Evolutionary conservation across 148 eudicot species (phyloP).

Genomic region (Amaranthus cruentus): DNA sequence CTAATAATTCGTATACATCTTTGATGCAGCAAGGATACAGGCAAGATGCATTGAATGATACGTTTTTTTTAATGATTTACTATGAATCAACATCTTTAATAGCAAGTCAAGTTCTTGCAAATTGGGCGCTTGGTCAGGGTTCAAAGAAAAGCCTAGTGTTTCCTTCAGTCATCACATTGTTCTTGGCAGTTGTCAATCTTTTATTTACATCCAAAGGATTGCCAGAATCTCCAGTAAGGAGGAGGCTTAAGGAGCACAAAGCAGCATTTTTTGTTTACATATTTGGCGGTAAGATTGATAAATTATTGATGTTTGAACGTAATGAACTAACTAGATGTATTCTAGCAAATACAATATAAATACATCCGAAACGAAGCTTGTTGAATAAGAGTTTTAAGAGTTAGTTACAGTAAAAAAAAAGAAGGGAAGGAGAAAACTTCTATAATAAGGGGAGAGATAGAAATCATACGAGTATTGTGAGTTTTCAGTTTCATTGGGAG

Average conservation of each 20-base stretch:
- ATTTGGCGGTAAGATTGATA: slow-evolving; percentile 41
- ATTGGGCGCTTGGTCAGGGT: slow-evolving; percentile 51
- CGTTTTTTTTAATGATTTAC: slow-evolving; percentile 87
- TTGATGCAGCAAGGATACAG: slow-evolving; percentile 72
- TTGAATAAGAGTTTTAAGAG: too few relatives aligned
- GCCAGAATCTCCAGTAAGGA: slow-evolving; percentile 45
- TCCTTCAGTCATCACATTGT: slow-evolving; percentile 40
- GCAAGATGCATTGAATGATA: slow-evolving; percentile 78
- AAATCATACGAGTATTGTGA: too few relatives aligned
- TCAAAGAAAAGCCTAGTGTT: slow-evolving; percentile 34
- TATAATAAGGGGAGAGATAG: too few relatives aligned
- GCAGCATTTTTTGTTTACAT: slow-evolving; percentile 41
- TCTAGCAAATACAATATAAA: too few relatives aligned
- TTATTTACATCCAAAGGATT: slow-evolving; percentile 38
- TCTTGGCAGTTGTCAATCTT: slow-evolving; percentile 55
- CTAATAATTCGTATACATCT: slow-evolving; percentile 1
- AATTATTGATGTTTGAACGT: background rate
- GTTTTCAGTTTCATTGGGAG: too few relatives aligned
- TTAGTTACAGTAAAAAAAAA: too few relatives aligned
- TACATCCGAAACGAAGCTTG: too few relatives aligned
- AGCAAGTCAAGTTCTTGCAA: slow-evolving; percentile 71
- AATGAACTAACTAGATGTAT: too few relatives aligned
- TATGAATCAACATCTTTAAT: slow-evolving; percentile 58
- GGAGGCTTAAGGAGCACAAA: slow-evolving; percentile 47
- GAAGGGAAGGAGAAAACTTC: too few relatives aligned